Evolutionary conservation across 345 rosid species (phyloP), one percentile per base, ranked within the genome.

Genomic region (Rhizophora apiculata): DNA sequence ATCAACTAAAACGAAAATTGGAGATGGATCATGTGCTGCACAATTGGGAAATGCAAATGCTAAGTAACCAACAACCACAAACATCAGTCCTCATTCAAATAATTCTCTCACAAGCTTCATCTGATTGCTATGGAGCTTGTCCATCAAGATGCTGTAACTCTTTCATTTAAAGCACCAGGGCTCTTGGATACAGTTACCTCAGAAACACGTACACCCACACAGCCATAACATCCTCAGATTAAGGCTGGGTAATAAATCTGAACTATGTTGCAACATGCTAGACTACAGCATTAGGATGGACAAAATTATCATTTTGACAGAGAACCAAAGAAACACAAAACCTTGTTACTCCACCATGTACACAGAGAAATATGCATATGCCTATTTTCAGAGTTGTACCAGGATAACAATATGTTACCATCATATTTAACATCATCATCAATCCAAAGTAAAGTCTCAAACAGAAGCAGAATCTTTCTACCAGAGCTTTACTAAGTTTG

Each of bases 171-270:
- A 58, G 70, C 52, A 68, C 76, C 62, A 31, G 71, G 68, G 65
- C 16, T 70, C 79, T 79, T 76, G 76, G 64, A 76, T 62, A 65
- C 57, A 68, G 57, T 51, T 72, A 83, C 75, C 71, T 77, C 63
- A 67, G 46, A 62, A 72, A 53, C 57, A 20, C 26, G 6, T 22
- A 55, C 59, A 55, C 18, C 24, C 58, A 54, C 13, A 7, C 29
- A 55, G 29, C 59, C 59, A 55, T 1, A 55, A 55, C 27, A 22
- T 55, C 59, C 20, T 16, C 22, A 55, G 27, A 24, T 9, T 26
- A 19, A 22, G 8, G 27, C 51, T 34, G 60, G 6, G 32, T 31
- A 34, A 34, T 34, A 34, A 34, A 8, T 34, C 37, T 34, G 37
- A 34, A 34, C 15, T 15, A 59, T 19, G 32, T 0, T 67, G 60